These are phyloP conservation scores for Colletotrichum noveboracense DNA, from an alignment of 2,329 filamentous ascomycete genomes.

Conservation along the genomic window DNA sequence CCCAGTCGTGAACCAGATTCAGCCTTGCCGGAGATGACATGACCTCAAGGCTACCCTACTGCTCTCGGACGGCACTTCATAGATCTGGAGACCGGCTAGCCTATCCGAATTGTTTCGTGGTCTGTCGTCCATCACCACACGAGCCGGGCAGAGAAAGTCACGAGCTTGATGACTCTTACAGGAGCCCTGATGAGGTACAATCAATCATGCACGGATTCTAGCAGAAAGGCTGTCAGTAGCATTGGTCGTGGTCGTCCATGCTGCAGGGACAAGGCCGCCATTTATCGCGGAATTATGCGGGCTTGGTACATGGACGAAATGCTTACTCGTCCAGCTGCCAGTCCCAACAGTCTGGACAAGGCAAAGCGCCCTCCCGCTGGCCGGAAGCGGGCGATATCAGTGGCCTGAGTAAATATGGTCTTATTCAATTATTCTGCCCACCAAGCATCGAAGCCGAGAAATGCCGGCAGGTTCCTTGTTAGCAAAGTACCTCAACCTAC, in stretches of 20 bases:
- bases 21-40: slow-evolving; percentile 12
- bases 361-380: not conserved
- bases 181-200: not conserved
- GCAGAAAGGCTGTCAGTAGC: not conserved
- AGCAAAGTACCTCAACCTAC: slow-evolving; percentile 10
- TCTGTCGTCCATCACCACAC: not conserved
- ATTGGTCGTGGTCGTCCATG: not conserved
- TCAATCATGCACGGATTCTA: not conserved
- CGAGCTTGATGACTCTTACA: not conserved
- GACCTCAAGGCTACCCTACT: not conserved
- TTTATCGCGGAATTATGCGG: not conserved
- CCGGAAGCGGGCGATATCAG: not conserved
- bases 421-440: not conserved
- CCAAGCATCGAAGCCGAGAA: slow-evolving; percentile 15
- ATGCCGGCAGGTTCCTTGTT: slow-evolving; percentile 12
- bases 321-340: not conserved
- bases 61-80: not conserved
- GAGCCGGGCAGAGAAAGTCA: not conserved
- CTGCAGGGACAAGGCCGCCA: not conserved
- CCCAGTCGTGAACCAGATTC: not conserved
- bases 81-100: not conserved
- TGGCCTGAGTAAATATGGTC: not conserved
- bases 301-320: not conserved
- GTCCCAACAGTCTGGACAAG: not conserved
- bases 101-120: not conserved